Conservation (phyloP, 164 flowering plant species). For the Protea cynaroides region DNA sequence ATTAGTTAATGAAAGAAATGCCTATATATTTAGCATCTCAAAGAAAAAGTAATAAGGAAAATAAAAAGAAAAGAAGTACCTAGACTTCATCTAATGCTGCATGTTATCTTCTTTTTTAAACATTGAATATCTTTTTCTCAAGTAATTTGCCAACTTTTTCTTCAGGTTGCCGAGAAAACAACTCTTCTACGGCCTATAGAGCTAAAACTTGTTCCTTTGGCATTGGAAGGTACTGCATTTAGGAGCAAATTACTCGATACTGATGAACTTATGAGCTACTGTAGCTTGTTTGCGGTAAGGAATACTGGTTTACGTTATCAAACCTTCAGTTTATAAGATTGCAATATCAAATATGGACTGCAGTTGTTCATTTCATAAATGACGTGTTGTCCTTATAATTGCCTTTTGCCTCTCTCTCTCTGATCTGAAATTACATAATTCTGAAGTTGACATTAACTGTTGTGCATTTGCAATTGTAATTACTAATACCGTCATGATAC, state of each 20-base stretch:
- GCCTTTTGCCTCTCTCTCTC: too few species aligned
- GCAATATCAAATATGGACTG: too few species aligned
- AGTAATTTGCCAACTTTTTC: constrained; percentile 2
- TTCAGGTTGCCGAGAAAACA: constrained; percentile 96
- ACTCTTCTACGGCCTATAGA: constrained; percentile 72
- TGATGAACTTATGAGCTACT: constrained; percentile 87
- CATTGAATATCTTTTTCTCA: too few species aligned
- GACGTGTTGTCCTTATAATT: too few species aligned
- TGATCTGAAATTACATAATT: neutral
- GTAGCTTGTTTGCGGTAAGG: constrained; percentile 88
- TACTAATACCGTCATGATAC: neutral
- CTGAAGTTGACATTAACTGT: neutral
- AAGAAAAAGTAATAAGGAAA: too few species aligned
- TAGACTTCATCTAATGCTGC: neutral
- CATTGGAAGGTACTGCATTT: constrained; percentile 90
- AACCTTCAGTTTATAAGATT: neutral
- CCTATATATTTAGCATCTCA: too few species aligned
- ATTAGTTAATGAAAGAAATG: neutral
- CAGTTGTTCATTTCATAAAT: too few species aligned
- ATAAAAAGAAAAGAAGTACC: neutral
- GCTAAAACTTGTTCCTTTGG: constrained; percentile 76
- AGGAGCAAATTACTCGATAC: constrained; percentile 79
- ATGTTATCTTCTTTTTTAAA: neutral
- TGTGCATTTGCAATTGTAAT: neutral
- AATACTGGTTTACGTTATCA: constrained; percentile 3